These are phyloP conservation scores for Chlamydomonas sp. DNA, from an alignment of 139 green algal species.

Conservation along the genomic window DNA sequence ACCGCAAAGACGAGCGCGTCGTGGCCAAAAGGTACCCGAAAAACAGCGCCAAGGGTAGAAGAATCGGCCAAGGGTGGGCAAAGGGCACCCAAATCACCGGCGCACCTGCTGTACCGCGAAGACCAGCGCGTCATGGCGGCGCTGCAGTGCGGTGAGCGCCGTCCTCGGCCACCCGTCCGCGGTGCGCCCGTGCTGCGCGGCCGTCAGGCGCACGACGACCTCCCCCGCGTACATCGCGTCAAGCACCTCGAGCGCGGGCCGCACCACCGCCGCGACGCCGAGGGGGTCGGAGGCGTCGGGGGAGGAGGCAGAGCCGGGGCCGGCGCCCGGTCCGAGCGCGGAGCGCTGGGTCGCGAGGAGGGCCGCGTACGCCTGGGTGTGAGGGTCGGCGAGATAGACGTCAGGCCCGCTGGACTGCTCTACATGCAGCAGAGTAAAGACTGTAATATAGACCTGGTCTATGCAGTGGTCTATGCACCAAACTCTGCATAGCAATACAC, in stretches of 20 bases:
- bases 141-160: conserved; percentile 40
- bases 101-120: conserved; percentile 1
- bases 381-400: no score
- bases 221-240: conserved; percentile 70
- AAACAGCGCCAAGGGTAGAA: no score
- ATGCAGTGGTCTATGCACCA: no score
- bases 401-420: background rate
- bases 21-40: background rate
- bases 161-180: conserved; percentile 47
- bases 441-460: no score
- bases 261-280: conserved; percentile 44
- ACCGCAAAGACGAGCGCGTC: conserved; percentile 30
- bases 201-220: conserved; percentile 53
- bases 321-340: conserved; percentile 39
- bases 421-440: no score
- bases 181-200: conserved; percentile 33
- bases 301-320: background rate
- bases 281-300: conserved; percentile 27
- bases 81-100: no score
- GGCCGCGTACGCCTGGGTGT: conserved; percentile 53
- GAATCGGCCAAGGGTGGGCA: no score
- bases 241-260: conserved; percentile 49
- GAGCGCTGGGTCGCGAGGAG: conserved; percentile 10
- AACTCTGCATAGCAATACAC: no score
- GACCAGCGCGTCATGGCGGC: conserved; percentile 47